phyloP scores from a whole-genome alignment of 2,329 filamentous ascomycete species.

The Cryphonectria naterciae region DNA sequence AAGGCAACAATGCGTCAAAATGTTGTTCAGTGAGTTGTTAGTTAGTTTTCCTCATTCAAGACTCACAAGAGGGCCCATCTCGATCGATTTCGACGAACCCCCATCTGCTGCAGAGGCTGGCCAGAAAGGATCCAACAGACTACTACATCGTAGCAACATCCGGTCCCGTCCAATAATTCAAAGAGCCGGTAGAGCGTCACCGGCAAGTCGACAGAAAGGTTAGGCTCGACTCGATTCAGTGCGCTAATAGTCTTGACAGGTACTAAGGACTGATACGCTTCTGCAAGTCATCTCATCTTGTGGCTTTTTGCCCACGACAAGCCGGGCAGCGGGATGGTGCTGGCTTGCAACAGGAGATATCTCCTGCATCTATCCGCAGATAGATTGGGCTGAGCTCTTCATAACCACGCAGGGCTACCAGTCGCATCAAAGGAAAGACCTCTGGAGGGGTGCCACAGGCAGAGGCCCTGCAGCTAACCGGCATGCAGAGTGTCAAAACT shows the following conservation, averaged over 20 bases:
- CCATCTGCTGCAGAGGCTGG: neutral
- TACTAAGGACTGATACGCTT: neutral
- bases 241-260: slow-evolving; percentile 18
- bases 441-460: neutral
- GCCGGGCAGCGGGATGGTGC: neutral
- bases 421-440: neutral
- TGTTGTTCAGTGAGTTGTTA: neutral
- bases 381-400: neutral
- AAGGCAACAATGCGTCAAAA: neutral
- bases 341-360: neutral
- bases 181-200: slow-evolving; percentile 18
- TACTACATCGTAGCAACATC: neutral
- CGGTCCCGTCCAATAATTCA: slow-evolving; percentile 25
- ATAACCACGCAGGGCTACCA: neutral
- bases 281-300: neutral
- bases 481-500: neutral
- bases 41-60: neutral
- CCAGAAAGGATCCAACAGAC: slow-evolving; percentile 8
- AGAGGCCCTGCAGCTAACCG: neutral
- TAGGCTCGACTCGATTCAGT: slow-evolving; percentile 8
- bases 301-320: slow-evolving; percentile 9
- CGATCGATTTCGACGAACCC: neutral
- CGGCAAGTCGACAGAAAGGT: slow-evolving; percentile 3
- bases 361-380: neutral
- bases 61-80: neutral